Conservation (phyloP, 331 rosid genomes). For the Arachis monticola region DNA sequence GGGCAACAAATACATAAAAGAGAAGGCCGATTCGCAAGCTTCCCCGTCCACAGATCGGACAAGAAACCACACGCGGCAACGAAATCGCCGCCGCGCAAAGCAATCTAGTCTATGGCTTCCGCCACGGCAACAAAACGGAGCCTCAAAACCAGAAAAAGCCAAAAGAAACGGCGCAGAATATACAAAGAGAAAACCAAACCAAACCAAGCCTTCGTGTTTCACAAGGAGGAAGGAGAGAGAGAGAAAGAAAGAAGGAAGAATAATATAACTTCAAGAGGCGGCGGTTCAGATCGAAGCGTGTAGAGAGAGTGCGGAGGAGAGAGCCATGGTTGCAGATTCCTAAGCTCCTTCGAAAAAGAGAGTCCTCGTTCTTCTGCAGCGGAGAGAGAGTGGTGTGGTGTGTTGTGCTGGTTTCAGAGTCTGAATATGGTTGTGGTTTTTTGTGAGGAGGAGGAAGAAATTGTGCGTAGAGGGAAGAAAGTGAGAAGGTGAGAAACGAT, state of each 20-base stretch:
- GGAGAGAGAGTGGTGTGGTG: not conserved
- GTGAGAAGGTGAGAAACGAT: conserved; percentile 75
- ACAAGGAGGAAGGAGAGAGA: not conserved
- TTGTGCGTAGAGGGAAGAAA: conserved; percentile 66
- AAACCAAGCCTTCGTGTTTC: not conserved
- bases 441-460: conserved; percentile 61
- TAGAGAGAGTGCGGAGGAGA: conserved; percentile 17
- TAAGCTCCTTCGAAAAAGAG: conserved; percentile 34
- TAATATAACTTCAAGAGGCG: conserved; percentile 39
- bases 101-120: conserved; percentile 37
- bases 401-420: conserved; percentile 5
- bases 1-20: conserved; percentile 13
- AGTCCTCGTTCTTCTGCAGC: not conserved
- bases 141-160: not conserved
- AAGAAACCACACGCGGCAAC: conserved; percentile 37
- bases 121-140: conserved; percentile 20
- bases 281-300: conserved; percentile 46
- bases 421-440: conserved; percentile 42
- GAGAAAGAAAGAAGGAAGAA: not conserved
- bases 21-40: conserved; percentile 6
- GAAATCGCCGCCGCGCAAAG: conserved; percentile 34
- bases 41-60: conserved; percentile 49
- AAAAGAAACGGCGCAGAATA: not conserved
- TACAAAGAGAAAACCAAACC: no score
- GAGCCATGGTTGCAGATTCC: conserved; percentile 25